phyloP scores from a whole-genome alignment of 1,284 basidiomycete genomes.

The Rhodofomes roseus region DNA sequence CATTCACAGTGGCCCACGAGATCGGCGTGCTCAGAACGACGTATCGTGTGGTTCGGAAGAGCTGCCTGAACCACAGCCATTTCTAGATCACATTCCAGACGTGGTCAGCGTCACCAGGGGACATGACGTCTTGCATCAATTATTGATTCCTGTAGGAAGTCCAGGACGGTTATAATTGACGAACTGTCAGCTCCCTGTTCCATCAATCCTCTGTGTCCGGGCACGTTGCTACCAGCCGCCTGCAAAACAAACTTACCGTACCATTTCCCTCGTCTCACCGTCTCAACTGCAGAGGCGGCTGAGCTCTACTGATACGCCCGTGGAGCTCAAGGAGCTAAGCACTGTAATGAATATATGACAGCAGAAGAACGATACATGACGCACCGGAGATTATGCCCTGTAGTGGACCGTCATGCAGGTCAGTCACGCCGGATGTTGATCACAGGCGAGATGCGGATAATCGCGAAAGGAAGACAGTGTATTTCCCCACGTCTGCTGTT shows the following conservation, averaged over 20 bases:
- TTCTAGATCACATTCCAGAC: neutral
- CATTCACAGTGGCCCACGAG: neutral
- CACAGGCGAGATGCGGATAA: no score
- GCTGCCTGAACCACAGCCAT: neutral
- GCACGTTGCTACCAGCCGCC: neutral
- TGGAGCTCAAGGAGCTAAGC: no score
- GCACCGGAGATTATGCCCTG: neutral
- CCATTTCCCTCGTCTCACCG: neutral
- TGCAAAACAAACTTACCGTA: neutral
- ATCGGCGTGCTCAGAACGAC: neutral
- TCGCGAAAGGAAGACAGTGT: no score
- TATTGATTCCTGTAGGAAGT: no score
- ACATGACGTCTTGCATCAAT: neutral
- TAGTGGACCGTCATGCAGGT: neutral
- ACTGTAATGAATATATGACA: no score
- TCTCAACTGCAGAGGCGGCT: no score
- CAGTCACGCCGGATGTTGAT: no score
- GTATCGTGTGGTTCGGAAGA: neutral
- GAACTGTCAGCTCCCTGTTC: neutral
- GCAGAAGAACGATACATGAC: no score
- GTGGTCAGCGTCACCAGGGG: neutral
- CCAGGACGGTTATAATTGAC: no score
- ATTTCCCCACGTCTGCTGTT: no score
- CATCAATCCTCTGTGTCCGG: neutral
- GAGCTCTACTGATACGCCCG: no score